Conservation (phyloP, 208 protist species). For the Chromosphaera perkinsii region DNA sequence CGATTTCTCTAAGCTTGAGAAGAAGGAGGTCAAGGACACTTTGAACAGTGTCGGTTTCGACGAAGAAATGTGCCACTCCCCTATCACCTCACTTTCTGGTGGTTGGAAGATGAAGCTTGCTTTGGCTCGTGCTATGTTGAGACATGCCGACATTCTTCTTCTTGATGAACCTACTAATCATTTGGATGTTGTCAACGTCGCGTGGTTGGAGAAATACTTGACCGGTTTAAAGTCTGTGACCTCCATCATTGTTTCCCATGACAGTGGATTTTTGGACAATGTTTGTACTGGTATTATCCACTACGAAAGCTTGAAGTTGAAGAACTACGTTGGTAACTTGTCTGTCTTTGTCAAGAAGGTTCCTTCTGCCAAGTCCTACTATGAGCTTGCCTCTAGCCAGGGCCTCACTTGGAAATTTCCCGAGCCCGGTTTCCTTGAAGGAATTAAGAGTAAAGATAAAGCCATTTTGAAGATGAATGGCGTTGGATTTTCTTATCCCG, state of each 20-base stretch:
- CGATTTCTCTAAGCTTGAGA: slow-evolving; percentile 26
- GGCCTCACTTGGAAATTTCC: slow-evolving; percentile 43
- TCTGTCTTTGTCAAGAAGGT: slow-evolving; percentile 47
- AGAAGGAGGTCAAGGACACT: slow-evolving; percentile 17
- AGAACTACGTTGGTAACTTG: slow-evolving; percentile 61
- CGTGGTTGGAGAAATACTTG: slow-evolving; percentile 61
- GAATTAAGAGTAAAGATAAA: slow-evolving; percentile 60
- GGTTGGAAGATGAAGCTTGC: slow-evolving; percentile 65
- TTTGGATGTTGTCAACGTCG: slow-evolving; percentile 55
- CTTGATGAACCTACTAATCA: slow-evolving; percentile 68
- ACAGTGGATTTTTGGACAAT: slow-evolving; percentile 57
- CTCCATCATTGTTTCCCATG: slow-evolving; percentile 66
- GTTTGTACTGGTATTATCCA: slow-evolving; percentile 64
- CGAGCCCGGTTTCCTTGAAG: slow-evolving; percentile 51
- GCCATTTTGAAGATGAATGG: slow-evolving; percentile 62
- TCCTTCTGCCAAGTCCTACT: slow-evolving; percentile 51
- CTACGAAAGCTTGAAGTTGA: slow-evolving; percentile 53
- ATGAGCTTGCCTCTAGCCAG: slow-evolving; percentile 48
- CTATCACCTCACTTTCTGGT: slow-evolving; percentile 51
- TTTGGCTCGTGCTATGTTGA: slow-evolving; percentile 56
- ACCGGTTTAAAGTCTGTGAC: slow-evolving; percentile 41
- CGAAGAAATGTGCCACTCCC: slow-evolving; percentile 30
- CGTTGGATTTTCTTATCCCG: slow-evolving; percentile 56
- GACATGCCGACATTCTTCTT: slow-evolving; percentile 59
- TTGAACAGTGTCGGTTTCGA: slow-evolving; percentile 55